phyloP scores from a whole-genome alignment of 352 stramenopile species.

The Phytophthora ramorum region DNA sequence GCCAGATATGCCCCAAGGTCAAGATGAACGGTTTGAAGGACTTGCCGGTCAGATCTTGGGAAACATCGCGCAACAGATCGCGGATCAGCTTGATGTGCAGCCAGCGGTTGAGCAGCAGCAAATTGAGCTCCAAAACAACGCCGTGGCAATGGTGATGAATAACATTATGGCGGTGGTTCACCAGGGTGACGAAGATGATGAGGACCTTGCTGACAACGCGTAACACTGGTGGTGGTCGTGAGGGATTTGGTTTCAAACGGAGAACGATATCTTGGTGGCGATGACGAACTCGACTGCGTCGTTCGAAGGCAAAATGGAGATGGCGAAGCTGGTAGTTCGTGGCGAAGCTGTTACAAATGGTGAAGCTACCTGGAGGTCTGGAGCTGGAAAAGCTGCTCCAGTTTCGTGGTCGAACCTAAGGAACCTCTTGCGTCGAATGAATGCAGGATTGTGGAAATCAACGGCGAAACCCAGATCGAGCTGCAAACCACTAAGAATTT shows the following conservation, averaged over 20 bases:
- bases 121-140: not conserved
- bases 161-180: not conserved
- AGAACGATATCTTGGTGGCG: not conserved
- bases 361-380: too few relatives aligned
- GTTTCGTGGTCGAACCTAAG: too few relatives aligned
- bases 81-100: not conserved
- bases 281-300: too few relatives aligned
- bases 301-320: too few relatives aligned
- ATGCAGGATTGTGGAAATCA: too few relatives aligned
- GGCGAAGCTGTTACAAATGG: too few relatives aligned
- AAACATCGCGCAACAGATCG: not conserved
- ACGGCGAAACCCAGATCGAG: too few relatives aligned
- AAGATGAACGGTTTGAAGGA: not conserved
- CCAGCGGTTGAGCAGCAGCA: not conserved
- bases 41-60: not conserved
- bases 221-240: not conserved
- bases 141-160: not conserved
- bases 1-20: not conserved
- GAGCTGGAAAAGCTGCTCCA: too few relatives aligned
- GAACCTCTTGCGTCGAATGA: too few relatives aligned
- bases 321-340: too few relatives aligned
- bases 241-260: not conserved
- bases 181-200: not conserved
- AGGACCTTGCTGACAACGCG: not conserved
- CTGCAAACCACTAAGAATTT: too few relatives aligned